phyloP scores from a whole-genome alignment of 257 asterid genomes.

The Nicotiana benthamiana region DNA sequence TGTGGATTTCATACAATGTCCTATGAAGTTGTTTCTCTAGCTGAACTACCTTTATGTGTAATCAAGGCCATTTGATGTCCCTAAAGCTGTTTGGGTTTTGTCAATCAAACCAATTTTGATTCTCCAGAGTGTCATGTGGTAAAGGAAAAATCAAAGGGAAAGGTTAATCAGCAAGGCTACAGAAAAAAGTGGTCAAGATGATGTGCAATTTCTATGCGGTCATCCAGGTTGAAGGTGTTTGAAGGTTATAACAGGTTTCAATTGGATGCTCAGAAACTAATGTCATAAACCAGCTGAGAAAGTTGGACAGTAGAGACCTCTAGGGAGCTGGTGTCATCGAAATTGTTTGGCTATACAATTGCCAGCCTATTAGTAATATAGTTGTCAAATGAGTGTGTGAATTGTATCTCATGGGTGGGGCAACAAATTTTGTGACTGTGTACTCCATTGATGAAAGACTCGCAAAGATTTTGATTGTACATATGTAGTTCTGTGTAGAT shows the following conservation, averaged over 20 bases:
- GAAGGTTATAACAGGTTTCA: background rate
- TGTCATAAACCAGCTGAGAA: background rate
- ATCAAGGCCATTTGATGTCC: background rate
- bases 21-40: background rate
- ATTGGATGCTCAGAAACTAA: background rate
- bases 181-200: background rate
- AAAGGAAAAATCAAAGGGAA: background rate
- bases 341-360: background rate
- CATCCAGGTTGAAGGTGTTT: background rate
- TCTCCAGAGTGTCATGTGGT: background rate
- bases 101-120: background rate
- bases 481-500: conserved; percentile 10
- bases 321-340: background rate
- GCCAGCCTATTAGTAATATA: background rate
- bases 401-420: background rate
- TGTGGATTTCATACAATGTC: background rate
- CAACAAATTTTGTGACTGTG: conserved; percentile 15
- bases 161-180: background rate
- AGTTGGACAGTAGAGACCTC: background rate
- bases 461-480: conserved; percentile 6
- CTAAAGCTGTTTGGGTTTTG: background rate
- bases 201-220: background rate
- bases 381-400: background rate
- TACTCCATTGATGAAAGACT: conserved; percentile 2
- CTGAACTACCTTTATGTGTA: background rate